Conservation (phyloP, 495 filamentous ascomycete species). For the Xylaria grammica region DNA sequence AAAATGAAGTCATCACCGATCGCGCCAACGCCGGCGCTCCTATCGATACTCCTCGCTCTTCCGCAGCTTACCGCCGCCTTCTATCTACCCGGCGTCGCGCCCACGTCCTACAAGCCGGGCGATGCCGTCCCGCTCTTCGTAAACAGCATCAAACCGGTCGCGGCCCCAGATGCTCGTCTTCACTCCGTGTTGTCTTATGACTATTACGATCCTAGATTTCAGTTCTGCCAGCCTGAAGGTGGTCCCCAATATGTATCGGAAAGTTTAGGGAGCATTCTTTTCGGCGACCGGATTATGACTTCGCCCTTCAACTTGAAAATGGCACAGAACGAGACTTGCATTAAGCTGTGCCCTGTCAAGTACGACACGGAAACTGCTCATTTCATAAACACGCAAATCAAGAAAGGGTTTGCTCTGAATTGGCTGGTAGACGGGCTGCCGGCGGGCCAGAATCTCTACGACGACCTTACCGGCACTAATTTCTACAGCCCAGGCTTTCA, state of each 20-base stretch:
- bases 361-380: constrained; percentile 72
- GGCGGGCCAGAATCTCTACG: constrained; percentile 76
- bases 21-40: constrained; percentile 53
- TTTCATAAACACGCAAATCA: constrained; percentile 83
- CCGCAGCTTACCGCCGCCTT: constrained; percentile 73
- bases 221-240: constrained; percentile 80
- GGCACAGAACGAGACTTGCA: constrained; percentile 84
- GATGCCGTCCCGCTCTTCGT: constrained; percentile 87
- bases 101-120: constrained; percentile 81
- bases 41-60: constrained; percentile 49
- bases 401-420: constrained; percentile 85
- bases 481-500: constrained; percentile 91
- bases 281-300: constrained; percentile 92
- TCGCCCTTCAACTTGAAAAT: constrained; percentile 89
- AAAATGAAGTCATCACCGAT: constrained; percentile 54
- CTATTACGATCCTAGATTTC: constrained; percentile 88
- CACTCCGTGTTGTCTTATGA: constrained; percentile 93
- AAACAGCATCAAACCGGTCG: constrained; percentile 86
- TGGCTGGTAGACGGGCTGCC: constrained; percentile 95
- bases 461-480: constrained; percentile 70
- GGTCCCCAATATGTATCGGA: constrained; percentile 78
- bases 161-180: constrained; percentile 76
- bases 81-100: constrained; percentile 95
- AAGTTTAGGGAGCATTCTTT: constrained; percentile 93
- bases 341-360: constrained; percentile 69